Base-by-base conservation (phyloP, 352 stramenopile genomes). In the Pythium coloratum region DNA sequence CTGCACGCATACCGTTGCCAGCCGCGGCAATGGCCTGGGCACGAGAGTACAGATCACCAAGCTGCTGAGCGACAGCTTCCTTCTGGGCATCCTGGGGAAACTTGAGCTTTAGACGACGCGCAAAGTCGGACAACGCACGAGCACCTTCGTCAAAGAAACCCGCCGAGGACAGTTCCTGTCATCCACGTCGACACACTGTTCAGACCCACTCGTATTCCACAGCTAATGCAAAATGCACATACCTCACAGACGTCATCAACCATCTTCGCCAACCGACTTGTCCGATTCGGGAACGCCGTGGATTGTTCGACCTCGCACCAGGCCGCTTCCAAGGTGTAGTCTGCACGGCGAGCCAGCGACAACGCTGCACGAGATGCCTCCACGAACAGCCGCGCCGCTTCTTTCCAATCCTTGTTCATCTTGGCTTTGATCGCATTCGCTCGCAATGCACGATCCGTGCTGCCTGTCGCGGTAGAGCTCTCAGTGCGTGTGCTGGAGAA, bases 111-210 rank as follows among this genome's bases (percentile, higher is more conserved):
- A 92, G 66, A 34, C 81, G 74, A 55, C 86, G 50, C 16, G 78
- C 82, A 54, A 92, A 68, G 44, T 91, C 84, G 0, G 78, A 79
- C 16, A 92, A 60, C 9, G 77, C 76, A 10, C 75, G 81, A 0
- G 82, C 70, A n/a, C 82, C 82, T 71, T 92, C 82, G 57, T 92
- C 81, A 67, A 86, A 90, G 59, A 88, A 89, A 1, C 84, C 84
- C 5, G 66, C 66, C 2, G 77, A 82, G 4, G 75, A 72, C 2
- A 92, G 70, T 30, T 87, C 76, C 76, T 83, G 44, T 3, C 36
- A 54, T n/a, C 12, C 26, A 54, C 33, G 55, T 12, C 33, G 18
- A 58, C 20, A 5, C 51, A n/a, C 12, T 3, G 20, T 24, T 55
- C 16, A 53, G 26, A 30, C 14, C 16, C 8, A n/a, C 3, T 44